Conservation (phyloP, 768 basidiomycete genomes). For the Lanmaoa pseudosensibilis region DNA sequence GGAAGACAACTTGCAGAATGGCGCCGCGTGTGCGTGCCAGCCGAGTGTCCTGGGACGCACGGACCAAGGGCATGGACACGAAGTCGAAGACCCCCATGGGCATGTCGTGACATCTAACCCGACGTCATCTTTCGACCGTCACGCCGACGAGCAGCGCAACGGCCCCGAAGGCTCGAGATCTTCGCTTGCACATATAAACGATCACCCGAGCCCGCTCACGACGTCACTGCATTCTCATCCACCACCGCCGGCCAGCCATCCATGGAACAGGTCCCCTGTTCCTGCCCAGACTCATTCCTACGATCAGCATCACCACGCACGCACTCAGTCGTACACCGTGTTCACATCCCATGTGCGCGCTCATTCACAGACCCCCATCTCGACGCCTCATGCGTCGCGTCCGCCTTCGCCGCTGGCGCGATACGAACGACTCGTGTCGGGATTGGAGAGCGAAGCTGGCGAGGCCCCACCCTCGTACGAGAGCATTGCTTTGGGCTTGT, state of each 20-base stretch:
- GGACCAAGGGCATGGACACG: background rate
- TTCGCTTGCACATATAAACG: background rate
- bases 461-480: constrained; percentile 74
- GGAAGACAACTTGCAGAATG: constrained; percentile 8
- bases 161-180: background rate
- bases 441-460: constrained; percentile 80
- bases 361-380: background rate
- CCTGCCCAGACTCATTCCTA: background rate
- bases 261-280: background rate
- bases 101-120: constrained; percentile 29
- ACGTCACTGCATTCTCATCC: background rate
- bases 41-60: background rate
- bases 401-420: constrained; percentile 37
- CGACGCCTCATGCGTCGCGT: constrained; percentile 10
- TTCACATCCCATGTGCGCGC: background rate
- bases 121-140: constrained; percentile 31
- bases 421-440: constrained; percentile 83
- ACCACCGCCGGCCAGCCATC: background rate
- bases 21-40: constrained; percentile 47
- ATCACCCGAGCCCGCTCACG: background rate
- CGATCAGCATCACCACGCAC: background rate
- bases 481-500: constrained; percentile 16
- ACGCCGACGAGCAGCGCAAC: background rate
- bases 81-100: constrained; percentile 22
- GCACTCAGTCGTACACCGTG: background rate